These are phyloP conservation scores for Apostasia shenzhenica DNA, from an alignment of 106 monocot species.

Conservation along the genomic window DNA sequence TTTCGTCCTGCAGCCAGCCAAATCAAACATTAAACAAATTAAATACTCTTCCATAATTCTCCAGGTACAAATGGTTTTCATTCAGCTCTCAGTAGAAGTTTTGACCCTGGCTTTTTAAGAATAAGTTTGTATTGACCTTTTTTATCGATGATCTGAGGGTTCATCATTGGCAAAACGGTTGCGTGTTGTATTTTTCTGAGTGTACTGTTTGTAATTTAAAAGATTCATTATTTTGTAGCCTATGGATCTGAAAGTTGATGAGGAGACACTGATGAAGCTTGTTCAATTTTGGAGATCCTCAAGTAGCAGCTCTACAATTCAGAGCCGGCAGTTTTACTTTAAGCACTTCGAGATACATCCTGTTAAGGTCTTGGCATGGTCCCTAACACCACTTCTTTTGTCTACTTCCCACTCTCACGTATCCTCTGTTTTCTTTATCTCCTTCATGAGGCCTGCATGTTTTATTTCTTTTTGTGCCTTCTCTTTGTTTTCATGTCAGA, in stretches of 20 bases:
- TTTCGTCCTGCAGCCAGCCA: constrained; percentile 33
- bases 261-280: constrained; percentile 86
- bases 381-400: neutral
- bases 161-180: neutral
- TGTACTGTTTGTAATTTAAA: neutral
- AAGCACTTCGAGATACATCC: constrained; percentile 91
- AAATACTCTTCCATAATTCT: constrained; percentile 65
- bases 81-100: no score
- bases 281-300: constrained; percentile 86
- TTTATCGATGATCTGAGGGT: neutral
- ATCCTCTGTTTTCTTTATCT: neutral
- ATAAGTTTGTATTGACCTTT: no score
- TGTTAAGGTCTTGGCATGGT: constrained; percentile 42
- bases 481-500: no score
- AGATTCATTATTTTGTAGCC: constrained; percentile 35
- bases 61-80: constrained; percentile 47
- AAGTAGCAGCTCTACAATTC: constrained; percentile 35
- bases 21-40: constrained; percentile 57
- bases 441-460: neutral
- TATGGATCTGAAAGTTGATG: constrained; percentile 84
- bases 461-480: constrained; percentile 4
- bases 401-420: neutral
- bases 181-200: neutral
- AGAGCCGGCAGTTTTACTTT: constrained; percentile 63
- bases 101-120: no score